Base-by-base conservation (phyloP, 1,284 basidiomycete species). In the Malassezia caprae region DNA sequence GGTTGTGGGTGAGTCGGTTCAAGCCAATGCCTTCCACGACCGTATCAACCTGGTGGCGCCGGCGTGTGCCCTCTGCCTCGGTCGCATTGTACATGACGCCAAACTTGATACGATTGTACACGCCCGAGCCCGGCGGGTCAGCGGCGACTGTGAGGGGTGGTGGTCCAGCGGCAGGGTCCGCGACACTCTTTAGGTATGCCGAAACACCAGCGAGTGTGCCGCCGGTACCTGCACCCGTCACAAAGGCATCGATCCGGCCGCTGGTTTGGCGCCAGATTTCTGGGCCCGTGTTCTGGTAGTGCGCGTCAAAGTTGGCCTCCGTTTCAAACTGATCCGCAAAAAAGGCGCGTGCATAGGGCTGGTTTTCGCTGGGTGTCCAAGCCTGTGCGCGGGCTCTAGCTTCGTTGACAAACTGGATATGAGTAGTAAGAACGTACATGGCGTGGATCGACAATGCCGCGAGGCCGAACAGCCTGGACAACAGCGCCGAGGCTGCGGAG, bases 221-320 rank as follows among this genome's bases (percentile, higher is more conserved):
- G 5, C 94, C 94, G 0, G 93, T 98, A 81, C 89, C 90, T 57
- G 91, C 90, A 1, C 94, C 94, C n/a, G 86, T 84, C 26, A 99
- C 85, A 69, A 96, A 96, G 2, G 86, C 90, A 67, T 87, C 81
- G 1, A 96, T 64, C 21, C 78, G 77, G 1, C 90, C 90, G 61
- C 83, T 85, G 0, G 88, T 90, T 72, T 98, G 94, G 47, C 84
- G 80, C 84, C 90, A 90, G 35, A 98, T 90, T 77, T 99, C 94
- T 0, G 90, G 90, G 0, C 89, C 94, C 0, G 93, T 98, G 1
- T 88, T 87, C 32, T 83, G 77, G 66, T 83, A 89, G 73, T 98
- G 94, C 0, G 93, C 90, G 58, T 84, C 80, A 72, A 84, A 90
- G 70, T 98, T 96, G 68, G 86, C 88, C 59, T 80, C 80, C 74